These are phyloP conservation scores for Tubosaeta brunneosetosa DNA, from an alignment of 768 basidiomycete genomes.

Conservation along the genomic window DNA sequence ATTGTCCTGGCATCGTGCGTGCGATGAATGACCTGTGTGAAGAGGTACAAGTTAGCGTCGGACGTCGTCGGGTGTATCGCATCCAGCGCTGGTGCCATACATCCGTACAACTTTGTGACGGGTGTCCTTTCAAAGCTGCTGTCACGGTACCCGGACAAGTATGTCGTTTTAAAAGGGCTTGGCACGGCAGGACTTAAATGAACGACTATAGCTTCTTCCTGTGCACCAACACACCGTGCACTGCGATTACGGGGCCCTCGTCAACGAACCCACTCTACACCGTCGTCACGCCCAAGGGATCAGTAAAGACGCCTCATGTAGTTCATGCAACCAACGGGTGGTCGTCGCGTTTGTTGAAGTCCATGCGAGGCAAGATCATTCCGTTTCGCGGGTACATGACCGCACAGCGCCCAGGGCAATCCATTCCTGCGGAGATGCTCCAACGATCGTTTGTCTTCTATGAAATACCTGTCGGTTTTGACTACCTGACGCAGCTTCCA, in stretches of 20 bases:
- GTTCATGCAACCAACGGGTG: constrained; percentile 87
- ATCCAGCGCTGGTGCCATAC: constrained; percentile 55
- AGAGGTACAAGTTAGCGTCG: constrained; percentile 48
- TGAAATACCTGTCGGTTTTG: constrained; percentile 41
- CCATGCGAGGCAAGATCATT: constrained; percentile 57
- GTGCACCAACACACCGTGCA: constrained; percentile 60
- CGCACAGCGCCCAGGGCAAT: constrained; percentile 53
- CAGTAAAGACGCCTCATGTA: constrained; percentile 54
- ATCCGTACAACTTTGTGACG: constrained; percentile 69
- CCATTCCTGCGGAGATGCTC: constrained; percentile 32
- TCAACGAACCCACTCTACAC: constrained; percentile 37
- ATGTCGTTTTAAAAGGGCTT: constrained; percentile 13
- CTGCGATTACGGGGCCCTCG: constrained; percentile 37
- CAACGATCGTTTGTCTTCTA: constrained; percentile 57
- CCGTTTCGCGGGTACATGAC: constrained; percentile 60
- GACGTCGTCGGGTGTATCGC: constrained; percentile 47
- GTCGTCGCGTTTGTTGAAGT: constrained; percentile 63
- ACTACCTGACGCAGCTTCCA: constrained; percentile 66
- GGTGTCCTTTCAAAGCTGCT: constrained; percentile 54
- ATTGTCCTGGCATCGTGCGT: background rate
- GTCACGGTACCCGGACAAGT: constrained; percentile 43
- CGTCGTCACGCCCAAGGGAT: constrained; percentile 59
- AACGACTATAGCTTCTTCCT: constrained; percentile 46
- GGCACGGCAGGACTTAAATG: background rate
- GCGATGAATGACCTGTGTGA: background rate